Percentiles rank a stretch among this genome's conserved stretches.
Conservation (phyloP, 108 stramenopile genomes). For the Fragilariopsis cylindrus region DNA sequence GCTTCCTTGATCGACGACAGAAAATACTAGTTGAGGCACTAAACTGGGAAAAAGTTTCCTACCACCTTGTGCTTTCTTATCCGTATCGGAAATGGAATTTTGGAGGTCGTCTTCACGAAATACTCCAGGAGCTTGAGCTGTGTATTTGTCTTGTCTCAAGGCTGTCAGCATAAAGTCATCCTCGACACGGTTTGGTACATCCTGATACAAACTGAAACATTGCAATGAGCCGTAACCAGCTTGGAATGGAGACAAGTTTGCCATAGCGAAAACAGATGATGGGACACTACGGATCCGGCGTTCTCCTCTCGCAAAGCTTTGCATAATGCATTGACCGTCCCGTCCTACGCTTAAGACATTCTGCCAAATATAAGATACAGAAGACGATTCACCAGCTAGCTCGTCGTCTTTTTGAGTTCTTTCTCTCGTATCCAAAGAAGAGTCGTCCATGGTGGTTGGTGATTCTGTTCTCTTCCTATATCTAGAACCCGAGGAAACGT, state of each 20-base stretch:
- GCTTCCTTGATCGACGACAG: constrained; percentile 72
- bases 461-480: background rate
- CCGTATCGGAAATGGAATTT: background rate
- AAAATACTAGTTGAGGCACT: constrained; percentile 46
- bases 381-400: background rate
- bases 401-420: constrained; percentile 14
- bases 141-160: constrained; percentile 42
- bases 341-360: constrained; percentile 77
- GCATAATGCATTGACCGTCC: constrained; percentile 77
- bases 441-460: constrained; percentile 11
- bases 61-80: background rate
- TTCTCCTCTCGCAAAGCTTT: constrained; percentile 69
- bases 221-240: constrained; percentile 77
- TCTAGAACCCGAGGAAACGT: background rate
- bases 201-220: constrained; percentile 72
- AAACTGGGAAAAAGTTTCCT: constrained; percentile 26
- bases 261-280: constrained; percentile 76
- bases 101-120: constrained; percentile 30
- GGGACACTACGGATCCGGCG: constrained; percentile 71
- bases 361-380: constrained; percentile 55
- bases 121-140: constrained; percentile 58
- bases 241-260: constrained; percentile 85
- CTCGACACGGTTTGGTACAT: constrained; percentile 42
- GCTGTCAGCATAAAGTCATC: constrained; percentile 45
- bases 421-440: constrained; percentile 1